Evolutionary conservation across 2,329 filamentous ascomycete species (phyloP).

Genomic region (Fusarium algeriense): DNA sequence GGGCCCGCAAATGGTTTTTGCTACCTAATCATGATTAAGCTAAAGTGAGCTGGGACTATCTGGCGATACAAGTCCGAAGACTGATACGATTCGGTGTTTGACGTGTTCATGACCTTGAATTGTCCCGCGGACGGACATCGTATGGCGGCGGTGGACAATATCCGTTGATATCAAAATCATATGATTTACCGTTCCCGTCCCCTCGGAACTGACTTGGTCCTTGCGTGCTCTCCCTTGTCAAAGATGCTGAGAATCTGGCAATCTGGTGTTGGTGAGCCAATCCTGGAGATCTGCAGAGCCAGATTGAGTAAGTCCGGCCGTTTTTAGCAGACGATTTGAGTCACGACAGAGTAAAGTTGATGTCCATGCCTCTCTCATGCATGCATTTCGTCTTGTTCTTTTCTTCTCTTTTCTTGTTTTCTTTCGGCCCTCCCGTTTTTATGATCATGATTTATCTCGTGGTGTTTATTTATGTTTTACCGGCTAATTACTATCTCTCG

Average conservation of each 20-base stretch:
- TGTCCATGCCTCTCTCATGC: slow-evolving; percentile 11
- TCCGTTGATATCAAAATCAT: slow-evolving; percentile 35
- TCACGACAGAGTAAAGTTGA: slow-evolving; percentile 17
- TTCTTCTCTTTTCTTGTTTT: slow-evolving; percentile 16
- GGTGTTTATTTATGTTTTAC: slow-evolving; percentile 26
- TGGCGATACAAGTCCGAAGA: slow-evolving; percentile 18
- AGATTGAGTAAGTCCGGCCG: slow-evolving; percentile 31
- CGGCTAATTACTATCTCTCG: slow-evolving; percentile 23
- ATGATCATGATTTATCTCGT: slow-evolving; percentile 26
- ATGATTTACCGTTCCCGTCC: slow-evolving; percentile 33
- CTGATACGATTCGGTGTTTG: slow-evolving; percentile 26
- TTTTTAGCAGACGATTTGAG: slow-evolving; percentile 8
- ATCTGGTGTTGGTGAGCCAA: slow-evolving; percentile 32
- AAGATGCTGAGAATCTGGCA: slow-evolving; percentile 26
- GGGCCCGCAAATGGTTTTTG: slow-evolving; percentile 27
- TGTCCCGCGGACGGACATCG: background rate
- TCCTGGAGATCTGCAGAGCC: slow-evolving; percentile 36
- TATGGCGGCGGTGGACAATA: slow-evolving; percentile 31
- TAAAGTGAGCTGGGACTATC: background rate
- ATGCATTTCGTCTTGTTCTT: slow-evolving; percentile 9
- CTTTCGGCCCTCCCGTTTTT: slow-evolving; percentile 7
- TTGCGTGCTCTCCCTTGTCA: slow-evolving; percentile 19
- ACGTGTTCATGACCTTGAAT: background rate
- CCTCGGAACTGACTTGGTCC: slow-evolving; percentile 24
- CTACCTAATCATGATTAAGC: slow-evolving; percentile 16